These are phyloP conservation scores for Blastomyces percursus DNA, from an alignment of 2,329 filamentous ascomycete genomes.

Conservation along the genomic window DNA sequence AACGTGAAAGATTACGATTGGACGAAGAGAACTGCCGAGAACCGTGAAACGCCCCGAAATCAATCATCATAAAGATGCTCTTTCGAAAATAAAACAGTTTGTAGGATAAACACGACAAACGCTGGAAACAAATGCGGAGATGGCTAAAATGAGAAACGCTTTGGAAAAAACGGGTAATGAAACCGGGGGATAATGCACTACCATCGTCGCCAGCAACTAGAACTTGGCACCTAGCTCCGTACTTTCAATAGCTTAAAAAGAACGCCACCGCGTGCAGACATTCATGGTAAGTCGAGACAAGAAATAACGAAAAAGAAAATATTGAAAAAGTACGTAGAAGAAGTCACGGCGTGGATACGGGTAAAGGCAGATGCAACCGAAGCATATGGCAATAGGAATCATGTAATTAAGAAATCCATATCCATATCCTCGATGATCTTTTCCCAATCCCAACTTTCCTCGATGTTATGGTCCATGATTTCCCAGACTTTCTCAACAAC, in stretches of 20 bases:
- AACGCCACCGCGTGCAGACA: background rate
- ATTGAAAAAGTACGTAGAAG: background rate
- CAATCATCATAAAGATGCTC: background rate
- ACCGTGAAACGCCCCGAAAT: background rate
- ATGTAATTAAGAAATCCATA: constrained; percentile 53
- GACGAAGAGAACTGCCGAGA: background rate
- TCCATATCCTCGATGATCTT: constrained; percentile 47
- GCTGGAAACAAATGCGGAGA: background rate
- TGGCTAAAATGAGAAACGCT: background rate
- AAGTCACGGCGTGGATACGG: background rate
- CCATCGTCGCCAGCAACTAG: background rate
- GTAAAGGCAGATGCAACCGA: background rate
- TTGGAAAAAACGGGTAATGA: background rate
- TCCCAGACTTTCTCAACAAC: constrained; percentile 49
- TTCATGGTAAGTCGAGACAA: background rate
- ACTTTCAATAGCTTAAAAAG: background rate
- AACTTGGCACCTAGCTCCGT: background rate
- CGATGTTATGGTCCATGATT: constrained; percentile 47
- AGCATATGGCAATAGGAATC: constrained; percentile 13
- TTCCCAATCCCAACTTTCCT: constrained; percentile 54
- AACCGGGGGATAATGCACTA: background rate
- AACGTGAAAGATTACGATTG: background rate
- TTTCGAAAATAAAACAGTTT: background rate
- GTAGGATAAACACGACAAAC: background rate
- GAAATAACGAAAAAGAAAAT: background rate